A percentile compares a stretch with the other conserved stretches of the same genome.
These are phyloP conservation scores for Rhizophagus sp. DNA, from an alignment of 192 early-diverging fungal species.

Conservation along the genomic window DNA sequence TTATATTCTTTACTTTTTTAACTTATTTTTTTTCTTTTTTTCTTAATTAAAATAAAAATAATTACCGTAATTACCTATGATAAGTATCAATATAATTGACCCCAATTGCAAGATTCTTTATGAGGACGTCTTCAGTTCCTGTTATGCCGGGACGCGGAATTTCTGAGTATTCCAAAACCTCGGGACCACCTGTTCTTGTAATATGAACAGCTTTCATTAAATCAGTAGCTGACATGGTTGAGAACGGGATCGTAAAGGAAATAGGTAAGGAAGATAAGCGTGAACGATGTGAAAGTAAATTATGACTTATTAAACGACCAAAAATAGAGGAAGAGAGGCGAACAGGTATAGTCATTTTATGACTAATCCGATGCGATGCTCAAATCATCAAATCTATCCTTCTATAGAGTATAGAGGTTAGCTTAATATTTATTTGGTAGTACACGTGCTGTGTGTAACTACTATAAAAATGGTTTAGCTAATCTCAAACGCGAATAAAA, in stretches of 20 bases:
- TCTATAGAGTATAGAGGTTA: neutral
- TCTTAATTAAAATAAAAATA: no score
- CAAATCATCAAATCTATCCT: neutral
- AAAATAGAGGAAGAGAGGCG: neutral
- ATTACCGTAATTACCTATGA: constrained; percentile 50
- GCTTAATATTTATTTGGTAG: no score
- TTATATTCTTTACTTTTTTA: neutral
- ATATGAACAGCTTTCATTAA: constrained; percentile 49
- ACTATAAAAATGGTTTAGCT: no score
- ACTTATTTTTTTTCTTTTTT: neutral
- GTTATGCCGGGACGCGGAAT: constrained; percentile 30
- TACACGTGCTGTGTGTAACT: no score
- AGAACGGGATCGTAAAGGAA: neutral
- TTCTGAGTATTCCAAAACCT: constrained; percentile 52
- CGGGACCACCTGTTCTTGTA: constrained; percentile 55
- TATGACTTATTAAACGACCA: neutral
- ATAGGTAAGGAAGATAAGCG: neutral
- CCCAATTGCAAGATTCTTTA: constrained; percentile 74
- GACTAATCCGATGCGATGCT: neutral
- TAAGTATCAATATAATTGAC: constrained; percentile 58
- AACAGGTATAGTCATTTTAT: neutral
- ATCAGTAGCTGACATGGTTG: constrained; percentile 9
- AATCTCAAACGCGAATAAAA: neutral
- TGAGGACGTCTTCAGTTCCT: constrained; percentile 55
- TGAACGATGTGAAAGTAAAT: neutral